Conservation (phyloP, 2,329 filamentous ascomycete species). For the Cordyceps tenuipes region DNA sequence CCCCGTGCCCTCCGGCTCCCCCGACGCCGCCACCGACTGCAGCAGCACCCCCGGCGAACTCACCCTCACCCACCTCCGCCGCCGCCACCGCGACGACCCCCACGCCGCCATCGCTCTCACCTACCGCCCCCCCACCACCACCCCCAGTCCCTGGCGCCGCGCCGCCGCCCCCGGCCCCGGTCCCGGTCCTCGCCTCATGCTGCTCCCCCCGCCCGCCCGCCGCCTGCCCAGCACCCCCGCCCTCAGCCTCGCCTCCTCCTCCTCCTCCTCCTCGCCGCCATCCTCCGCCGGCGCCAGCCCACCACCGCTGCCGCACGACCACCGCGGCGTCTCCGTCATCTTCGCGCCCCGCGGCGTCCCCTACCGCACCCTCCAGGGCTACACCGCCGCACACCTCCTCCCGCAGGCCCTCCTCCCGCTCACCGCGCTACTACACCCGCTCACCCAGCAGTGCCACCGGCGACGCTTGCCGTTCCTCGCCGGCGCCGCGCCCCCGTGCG, state of each 20-base stretch:
- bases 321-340: slow-evolving; percentile 48
- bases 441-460: slow-evolving; percentile 37
- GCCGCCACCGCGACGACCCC: slow-evolving; percentile 45
- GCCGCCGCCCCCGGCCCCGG: not conserved
- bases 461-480: slow-evolving; percentile 42
- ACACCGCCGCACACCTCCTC: slow-evolving; percentile 48
- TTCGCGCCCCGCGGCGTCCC: slow-evolving; percentile 58
- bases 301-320: slow-evolving; percentile 28
- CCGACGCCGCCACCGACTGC: slow-evolving; percentile 16
- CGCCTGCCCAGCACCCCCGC: not conserved
- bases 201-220: not conserved
- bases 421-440: slow-evolving; percentile 56
- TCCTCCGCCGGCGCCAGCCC: slow-evolving; percentile 10
- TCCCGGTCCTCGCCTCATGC: not conserved
- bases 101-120: slow-evolving; percentile 62
- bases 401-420: slow-evolving; percentile 50
- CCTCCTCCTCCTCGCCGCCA: not conserved
- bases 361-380: slow-evolving; percentile 44
- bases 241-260: not conserved
- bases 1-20: slow-evolving; percentile 39
- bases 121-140: slow-evolving; percentile 49
- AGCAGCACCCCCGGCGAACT: slow-evolving; percentile 55
- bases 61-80: slow-evolving; percentile 59
- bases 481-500: slow-evolving; percentile 33
- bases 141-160: slow-evolving; percentile 14